These are phyloP conservation scores for Inga oerstediana DNA, from an alignment of 306 rosid species.

Conservation along the genomic window DNA sequence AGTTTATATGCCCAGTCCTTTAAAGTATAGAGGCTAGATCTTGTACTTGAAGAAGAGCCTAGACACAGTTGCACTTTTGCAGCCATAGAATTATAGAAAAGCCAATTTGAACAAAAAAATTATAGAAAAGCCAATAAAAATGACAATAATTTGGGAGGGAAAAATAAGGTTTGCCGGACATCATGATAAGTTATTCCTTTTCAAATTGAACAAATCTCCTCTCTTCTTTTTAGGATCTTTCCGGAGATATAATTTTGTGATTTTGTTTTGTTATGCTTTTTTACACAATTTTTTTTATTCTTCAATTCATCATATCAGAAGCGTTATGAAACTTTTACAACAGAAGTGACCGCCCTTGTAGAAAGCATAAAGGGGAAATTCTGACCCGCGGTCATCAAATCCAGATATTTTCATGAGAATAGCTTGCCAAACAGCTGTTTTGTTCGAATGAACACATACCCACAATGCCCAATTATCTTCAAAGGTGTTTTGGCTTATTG, in stretches of 20 bases:
- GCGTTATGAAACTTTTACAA: constrained; percentile 50
- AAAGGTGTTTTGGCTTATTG: constrained; percentile 54
- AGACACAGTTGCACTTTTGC: too few relatives aligned
- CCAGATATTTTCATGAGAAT: constrained; percentile 51
- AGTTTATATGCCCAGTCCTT: too few relatives aligned
- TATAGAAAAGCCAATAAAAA: too few relatives aligned
- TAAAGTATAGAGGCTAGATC: too few relatives aligned
- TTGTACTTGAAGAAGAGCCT: too few relatives aligned
- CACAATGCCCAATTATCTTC: constrained; percentile 67
- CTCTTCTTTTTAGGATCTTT: too few relatives aligned
- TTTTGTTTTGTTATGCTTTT: not conserved
- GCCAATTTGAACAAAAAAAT: too few relatives aligned
- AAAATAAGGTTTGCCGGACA: not conserved
- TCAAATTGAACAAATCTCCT: not conserved
- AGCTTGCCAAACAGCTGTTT: constrained; percentile 47
- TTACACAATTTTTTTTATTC: not conserved
- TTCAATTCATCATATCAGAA: constrained; percentile 34
- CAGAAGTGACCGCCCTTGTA: constrained; percentile 8
- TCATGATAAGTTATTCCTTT: not conserved
- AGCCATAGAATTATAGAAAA: too few relatives aligned
- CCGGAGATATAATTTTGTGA: not conserved
- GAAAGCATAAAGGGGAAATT: too few relatives aligned
- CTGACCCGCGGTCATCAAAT: not conserved
- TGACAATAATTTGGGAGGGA: too few relatives aligned
- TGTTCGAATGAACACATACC: constrained; percentile 69